Conservation (phyloP, 2,329 filamentous ascomycete genomes). For the Trichoderma koningii region DNA sequence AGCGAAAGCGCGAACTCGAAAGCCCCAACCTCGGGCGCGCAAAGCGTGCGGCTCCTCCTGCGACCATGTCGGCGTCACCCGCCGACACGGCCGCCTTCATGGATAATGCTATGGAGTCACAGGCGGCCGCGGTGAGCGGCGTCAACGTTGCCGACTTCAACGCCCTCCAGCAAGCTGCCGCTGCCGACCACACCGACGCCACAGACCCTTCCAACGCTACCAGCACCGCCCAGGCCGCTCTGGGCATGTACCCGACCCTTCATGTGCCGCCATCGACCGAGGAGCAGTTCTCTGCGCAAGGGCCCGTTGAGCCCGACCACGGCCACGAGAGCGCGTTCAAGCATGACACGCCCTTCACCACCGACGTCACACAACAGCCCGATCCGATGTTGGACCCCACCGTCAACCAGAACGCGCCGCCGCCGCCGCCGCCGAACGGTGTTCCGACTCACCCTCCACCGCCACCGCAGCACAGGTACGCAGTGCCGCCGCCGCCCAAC, state of each 20-base stretch:
- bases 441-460: conserved; percentile 36
- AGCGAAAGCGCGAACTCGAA: conserved; percentile 57
- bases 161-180: conserved; percentile 57
- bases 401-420: conserved; percentile 36
- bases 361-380: conserved; percentile 39
- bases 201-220: conserved; percentile 57
- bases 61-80: conserved; percentile 48
- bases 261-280: conserved; percentile 61
- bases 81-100: conserved; percentile 55
- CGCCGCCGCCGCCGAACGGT: conserved; percentile 46
- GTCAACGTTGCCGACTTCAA: conserved; percentile 58
- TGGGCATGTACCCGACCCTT: conserved; percentile 62
- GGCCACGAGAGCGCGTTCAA: conserved; percentile 26
- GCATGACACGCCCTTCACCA: conserved; percentile 40
- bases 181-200: conserved; percentile 49
- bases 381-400: conserved; percentile 39
- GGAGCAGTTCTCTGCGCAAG: conserved; percentile 61
- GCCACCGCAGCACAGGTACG: conserved; percentile 37
- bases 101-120: conserved; percentile 53
- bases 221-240: conserved; percentile 60
- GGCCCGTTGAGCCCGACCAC: conserved; percentile 37
- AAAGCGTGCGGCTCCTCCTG: conserved; percentile 52
- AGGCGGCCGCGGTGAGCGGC: conserved; percentile 43
- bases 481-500: conserved; percentile 45
- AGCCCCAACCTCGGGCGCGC: conserved; percentile 53